Conservation (phyloP, 2,329 filamentous ascomycete species). For the Phaeophleospora eucalypticola region DNA sequence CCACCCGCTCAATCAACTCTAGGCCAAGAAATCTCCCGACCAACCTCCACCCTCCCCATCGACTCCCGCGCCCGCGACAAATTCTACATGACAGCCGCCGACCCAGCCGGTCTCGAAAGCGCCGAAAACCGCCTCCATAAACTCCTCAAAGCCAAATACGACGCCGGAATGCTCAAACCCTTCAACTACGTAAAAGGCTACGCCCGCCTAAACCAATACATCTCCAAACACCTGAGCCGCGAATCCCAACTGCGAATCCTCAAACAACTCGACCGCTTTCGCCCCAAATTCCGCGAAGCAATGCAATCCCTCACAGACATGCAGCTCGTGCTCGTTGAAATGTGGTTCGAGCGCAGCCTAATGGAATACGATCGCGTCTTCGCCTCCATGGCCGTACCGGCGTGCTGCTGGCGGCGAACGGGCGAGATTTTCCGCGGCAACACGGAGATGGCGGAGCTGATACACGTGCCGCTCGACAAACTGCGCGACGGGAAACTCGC, state of each 20-base stretch:
- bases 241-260: constrained; percentile 85
- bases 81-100: constrained; percentile 95
- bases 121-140: constrained; percentile 95
- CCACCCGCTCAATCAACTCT: constrained; percentile 33
- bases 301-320: constrained; percentile 90
- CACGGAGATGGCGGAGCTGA: constrained; percentile 96
- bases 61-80: constrained; percentile 69
- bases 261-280: constrained; percentile 84
- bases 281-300: constrained; percentile 93
- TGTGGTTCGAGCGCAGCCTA: constrained; percentile 96
- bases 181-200: constrained; percentile 99
- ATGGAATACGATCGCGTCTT: constrained; percentile 99
- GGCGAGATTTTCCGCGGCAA: constrained; percentile 97
- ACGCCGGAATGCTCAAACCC: constrained; percentile 87
- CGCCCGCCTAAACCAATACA: constrained; percentile 80
- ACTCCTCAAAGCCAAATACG: constrained; percentile 89
- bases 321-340: constrained; percentile 90
- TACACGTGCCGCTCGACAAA: constrained; percentile 85
- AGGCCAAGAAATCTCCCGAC: constrained; percentile 57
- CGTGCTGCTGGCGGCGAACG: constrained; percentile 93
- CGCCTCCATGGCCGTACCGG: constrained; percentile 96
- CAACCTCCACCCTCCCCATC: constrained; percentile 57
- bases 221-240: constrained; percentile 81
- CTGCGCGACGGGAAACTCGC: constrained; percentile 91
- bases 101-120: constrained; percentile 79